Conservation (phyloP, 2,329 filamentous ascomycete species). For the Fusarium drepaniforme region DNA sequence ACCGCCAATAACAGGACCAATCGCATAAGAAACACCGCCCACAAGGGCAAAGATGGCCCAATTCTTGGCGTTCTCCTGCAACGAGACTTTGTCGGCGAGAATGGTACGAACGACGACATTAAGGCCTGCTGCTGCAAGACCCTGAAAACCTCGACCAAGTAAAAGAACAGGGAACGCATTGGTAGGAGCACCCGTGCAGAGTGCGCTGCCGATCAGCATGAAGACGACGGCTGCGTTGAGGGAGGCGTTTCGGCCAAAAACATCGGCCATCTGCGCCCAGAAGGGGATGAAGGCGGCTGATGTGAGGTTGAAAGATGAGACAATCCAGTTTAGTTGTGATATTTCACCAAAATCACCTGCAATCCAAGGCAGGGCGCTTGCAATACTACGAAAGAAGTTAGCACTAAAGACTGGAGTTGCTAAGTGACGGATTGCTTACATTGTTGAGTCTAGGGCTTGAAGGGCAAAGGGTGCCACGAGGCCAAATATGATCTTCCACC, state of each 20-base stretch:
- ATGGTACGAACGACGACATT: constrained; percentile 71
- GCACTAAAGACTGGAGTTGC: neutral
- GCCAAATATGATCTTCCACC: constrained; percentile 70
- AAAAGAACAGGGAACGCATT: constrained; percentile 69
- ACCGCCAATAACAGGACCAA: constrained; percentile 73
- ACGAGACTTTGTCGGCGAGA: constrained; percentile 73
- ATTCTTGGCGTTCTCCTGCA: constrained; percentile 72
- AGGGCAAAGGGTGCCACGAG: constrained; percentile 71
- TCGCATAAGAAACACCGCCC: constrained; percentile 68
- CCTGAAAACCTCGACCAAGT: constrained; percentile 73
- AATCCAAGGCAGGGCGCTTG: constrained; percentile 62
- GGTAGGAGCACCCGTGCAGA: constrained; percentile 70
- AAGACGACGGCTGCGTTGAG: constrained; percentile 68
- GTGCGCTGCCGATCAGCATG: constrained; percentile 70
- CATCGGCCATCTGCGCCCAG: constrained; percentile 73
- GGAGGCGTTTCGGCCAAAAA: constrained; percentile 72
- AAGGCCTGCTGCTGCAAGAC: constrained; percentile 71
- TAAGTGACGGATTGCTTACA: constrained; percentile 51
- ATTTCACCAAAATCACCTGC: constrained; percentile 72
- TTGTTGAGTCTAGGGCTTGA: constrained; percentile 73
- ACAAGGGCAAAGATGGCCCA: constrained; percentile 72
- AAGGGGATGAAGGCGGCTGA: constrained; percentile 76
- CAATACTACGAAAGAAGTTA: constrained; percentile 43
- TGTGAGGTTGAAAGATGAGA: constrained; percentile 76
- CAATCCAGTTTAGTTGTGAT: constrained; percentile 75